These are phyloP conservation scores for Linaria vulgaris DNA, from an alignment of 257 asterid genomes.

Conservation along the genomic window DNA sequence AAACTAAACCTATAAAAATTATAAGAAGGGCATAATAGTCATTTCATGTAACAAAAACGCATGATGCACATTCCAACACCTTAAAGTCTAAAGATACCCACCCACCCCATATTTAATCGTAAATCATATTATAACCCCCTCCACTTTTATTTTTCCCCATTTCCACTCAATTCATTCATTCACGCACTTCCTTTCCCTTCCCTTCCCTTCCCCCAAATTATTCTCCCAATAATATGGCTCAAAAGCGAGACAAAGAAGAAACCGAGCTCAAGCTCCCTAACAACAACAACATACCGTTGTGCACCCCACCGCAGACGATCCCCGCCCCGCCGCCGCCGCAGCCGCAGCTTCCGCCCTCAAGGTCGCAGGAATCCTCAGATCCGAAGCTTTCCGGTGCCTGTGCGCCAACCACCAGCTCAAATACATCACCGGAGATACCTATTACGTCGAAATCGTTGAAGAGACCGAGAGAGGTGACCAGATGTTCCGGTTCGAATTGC, in stretches of 20 bases:
- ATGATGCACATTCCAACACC: conserved; percentile 24
- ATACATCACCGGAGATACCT: conserved; percentile 34
- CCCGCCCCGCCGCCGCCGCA: conserved; percentile 36
- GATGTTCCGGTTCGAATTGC: conserved; percentile 71
- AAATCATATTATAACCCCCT: conserved; percentile 31
- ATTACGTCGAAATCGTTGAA: conserved; percentile 25
- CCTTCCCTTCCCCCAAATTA: background rate
- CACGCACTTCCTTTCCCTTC: conserved; percentile 3
- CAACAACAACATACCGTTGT: conserved; percentile 40
- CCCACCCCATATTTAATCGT: conserved; percentile 27
- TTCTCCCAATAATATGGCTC: conserved; percentile 44
- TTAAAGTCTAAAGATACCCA: background rate
- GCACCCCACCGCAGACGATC: conserved; percentile 43
- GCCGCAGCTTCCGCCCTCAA: conserved; percentile 37
- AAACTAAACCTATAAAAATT: too few species aligned
- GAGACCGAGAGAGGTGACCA: conserved; percentile 56
- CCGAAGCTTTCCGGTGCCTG: conserved; percentile 21
- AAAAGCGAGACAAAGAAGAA: conserved; percentile 70
- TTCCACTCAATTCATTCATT: conserved; percentile 23
- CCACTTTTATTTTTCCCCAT: conserved; percentile 1
- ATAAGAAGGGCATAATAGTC: conserved; percentile 26
- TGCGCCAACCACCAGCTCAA: conserved; percentile 18
- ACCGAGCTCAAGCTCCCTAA: conserved; percentile 68
- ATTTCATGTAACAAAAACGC: conserved; percentile 13
- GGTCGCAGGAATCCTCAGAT: conserved; percentile 44